Conservation (phyloP, 2,329 filamentous ascomycete species). For the Apiospora sp. region DNA sequence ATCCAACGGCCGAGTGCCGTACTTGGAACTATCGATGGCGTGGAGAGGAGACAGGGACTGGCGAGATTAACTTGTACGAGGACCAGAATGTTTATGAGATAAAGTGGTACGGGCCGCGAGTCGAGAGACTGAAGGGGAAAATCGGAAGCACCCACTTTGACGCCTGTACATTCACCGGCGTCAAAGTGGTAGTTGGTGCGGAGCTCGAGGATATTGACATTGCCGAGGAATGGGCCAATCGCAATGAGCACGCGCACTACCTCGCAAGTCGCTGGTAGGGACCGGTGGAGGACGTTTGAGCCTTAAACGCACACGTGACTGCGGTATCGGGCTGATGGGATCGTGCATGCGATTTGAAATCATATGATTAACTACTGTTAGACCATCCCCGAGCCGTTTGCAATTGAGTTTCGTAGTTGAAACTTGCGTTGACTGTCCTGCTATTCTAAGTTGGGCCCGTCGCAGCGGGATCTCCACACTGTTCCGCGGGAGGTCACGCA, state of each 20-base stretch:
- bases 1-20: not conserved
- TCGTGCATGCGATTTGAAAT: no score
- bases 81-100: not conserved
- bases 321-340: not conserved
- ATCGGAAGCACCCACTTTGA: no score
- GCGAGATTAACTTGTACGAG: not conserved
- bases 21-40: not conserved
- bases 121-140: not conserved
- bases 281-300: no score
- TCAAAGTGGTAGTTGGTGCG: not conserved
- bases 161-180: not conserved
- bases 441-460: not conserved
- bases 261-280: not conserved
- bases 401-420: not conserved
- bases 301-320: not conserved
- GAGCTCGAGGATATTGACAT: not conserved
- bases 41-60: not conserved
- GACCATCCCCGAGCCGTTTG: not conserved
- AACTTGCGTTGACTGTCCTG: not conserved
- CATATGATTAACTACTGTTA: no score
- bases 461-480: not conserved
- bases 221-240: not conserved
- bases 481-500: not conserved
- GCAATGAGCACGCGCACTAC: not conserved
- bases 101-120: not conserved